Evolutionary conservation across 2,329 filamentous ascomycete species (phyloP).

Genomic region (Cercospora citrullina): DNA sequence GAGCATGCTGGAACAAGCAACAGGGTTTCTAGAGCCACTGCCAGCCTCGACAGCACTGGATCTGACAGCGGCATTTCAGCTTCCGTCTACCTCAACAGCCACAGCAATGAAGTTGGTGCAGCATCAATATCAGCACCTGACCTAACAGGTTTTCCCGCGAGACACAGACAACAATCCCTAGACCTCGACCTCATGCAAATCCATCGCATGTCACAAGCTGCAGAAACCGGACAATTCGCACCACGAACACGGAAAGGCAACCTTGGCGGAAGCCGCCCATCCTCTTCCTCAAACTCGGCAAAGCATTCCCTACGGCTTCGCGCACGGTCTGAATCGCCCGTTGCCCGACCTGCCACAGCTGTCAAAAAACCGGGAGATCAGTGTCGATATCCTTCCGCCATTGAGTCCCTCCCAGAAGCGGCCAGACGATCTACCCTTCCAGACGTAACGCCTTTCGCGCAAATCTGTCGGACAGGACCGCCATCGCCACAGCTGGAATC

Average conservation of each 20-base stretch:
- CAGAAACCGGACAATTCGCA: constrained; percentile 51
- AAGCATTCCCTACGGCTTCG: not conserved
- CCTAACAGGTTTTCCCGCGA: constrained; percentile 14
- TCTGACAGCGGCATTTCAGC: constrained; percentile 23
- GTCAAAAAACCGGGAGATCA: not conserved
- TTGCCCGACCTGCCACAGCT: not conserved
- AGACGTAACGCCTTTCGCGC: constrained; percentile 36
- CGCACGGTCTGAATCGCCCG: constrained; percentile 7
- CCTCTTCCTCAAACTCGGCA: not conserved
- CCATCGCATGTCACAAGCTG: constrained; percentile 52
- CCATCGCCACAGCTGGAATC: constrained; percentile 23
- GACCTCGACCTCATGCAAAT: constrained; percentile 45
- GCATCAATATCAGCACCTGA: constrained; percentile 33
- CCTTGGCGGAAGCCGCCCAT: constrained; percentile 16
- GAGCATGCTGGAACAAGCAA: constrained; percentile 33
- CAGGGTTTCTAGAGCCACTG: constrained; percentile 31
- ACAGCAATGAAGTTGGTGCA: constrained; percentile 28
- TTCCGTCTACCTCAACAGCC: constrained; percentile 29
- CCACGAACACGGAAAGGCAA: constrained; percentile 28
- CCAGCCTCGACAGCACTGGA: constrained; percentile 16
- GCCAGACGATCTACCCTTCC: constrained; percentile 34
- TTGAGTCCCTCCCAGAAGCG: constrained; percentile 32
- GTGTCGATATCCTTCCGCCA: constrained; percentile 14
- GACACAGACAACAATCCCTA: constrained; percentile 26
- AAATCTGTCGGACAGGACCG: constrained; percentile 37